A percentile compares a stretch with the other conserved stretches of the same genome.
Conservation (phyloP, 148 eudicot genomes). For the Polygonum aviculare region DNA sequence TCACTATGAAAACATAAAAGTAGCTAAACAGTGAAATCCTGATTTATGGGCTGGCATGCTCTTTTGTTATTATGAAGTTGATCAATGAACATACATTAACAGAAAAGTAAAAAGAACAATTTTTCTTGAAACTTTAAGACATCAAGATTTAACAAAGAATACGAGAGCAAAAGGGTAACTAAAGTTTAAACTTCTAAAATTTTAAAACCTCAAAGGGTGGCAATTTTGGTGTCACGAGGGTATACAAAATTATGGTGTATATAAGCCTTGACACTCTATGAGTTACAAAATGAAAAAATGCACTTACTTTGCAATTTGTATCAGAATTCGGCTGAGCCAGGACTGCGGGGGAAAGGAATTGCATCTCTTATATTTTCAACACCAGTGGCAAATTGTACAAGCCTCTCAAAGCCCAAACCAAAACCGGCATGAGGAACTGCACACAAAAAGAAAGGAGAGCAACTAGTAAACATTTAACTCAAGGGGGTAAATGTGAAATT, state of each 20-base stretch:
- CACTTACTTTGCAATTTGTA: neutral
- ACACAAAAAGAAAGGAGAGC: constrained; percentile 1
- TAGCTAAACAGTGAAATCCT: too few relatives aligned
- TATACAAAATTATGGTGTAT: neutral
- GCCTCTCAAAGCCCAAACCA: constrained; percentile 94
- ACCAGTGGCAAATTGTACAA: constrained; percentile 96
- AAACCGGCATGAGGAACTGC: constrained; percentile 99
- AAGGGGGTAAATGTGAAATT: neutral
- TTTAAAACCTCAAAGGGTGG: neutral
- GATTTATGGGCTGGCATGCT: neutral
- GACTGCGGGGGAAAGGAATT: constrained; percentile 89
- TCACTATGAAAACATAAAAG: too few relatives aligned
- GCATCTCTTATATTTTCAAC: constrained; percentile 92
- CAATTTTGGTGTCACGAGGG: neutral
- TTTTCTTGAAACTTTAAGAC: neutral
- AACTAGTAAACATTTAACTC: constrained; percentile 4
- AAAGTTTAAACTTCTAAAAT: neutral
- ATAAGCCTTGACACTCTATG: neutral
- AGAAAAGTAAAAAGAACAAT: neutral
- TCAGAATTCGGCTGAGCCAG: constrained; percentile 96
- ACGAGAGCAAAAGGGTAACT: neutral
- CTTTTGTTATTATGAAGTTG: neutral
- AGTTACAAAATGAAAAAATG: neutral
- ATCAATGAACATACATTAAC: neutral
- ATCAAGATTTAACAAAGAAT: neutral